Evolutionary conservation across 192 early-diverging fungal species (phyloP), one percentile per base, ranked within the genome.

Genomic region (Rhizoclosmatium sp.): DNA sequence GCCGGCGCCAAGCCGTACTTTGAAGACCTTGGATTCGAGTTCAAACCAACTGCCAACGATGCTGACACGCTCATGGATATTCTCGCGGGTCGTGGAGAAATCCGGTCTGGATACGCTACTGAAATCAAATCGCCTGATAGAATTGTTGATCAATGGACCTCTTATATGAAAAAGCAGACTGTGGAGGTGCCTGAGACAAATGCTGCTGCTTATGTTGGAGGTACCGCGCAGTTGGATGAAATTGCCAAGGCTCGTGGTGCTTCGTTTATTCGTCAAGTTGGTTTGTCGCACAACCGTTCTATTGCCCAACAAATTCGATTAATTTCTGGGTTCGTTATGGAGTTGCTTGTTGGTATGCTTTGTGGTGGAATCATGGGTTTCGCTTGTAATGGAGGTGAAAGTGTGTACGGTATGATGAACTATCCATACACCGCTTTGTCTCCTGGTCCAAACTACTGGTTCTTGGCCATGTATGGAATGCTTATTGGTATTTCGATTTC

Each of bases 31-130:
- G 85, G 84, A 19, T 85, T 79, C 59, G 2, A 7, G 39, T 83
- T 85, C 71, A 14, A 14, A 9, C 31, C 48, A 4, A 54, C 41
- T 9, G 21, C 67, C 42, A 78, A 83, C 69, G 76, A 58, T 21
- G 78, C 82, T n/a, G 84, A 85, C 62, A 70, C 78, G 40, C 60
- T 83, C 7, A 85, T 85, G 84, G 84, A 85, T 69, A 80, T 85
- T 54, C 78, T 83, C 23, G 76, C 80, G 19, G 84, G 84, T 9
- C 79, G 79, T 45, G 84, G 83, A 3, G 49, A 71, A n/a, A 44
- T 66, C 19, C 31, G 12, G 41, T 31, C 19, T 4, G 71, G 14
- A 31, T 46, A 47, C 54, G 2, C 69, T 49, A 16, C 14, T 9
- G 31, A 48, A 61, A 4, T 14, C 10, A 66, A 12, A 41, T 4